Evolutionary conservation across 169 alveolate species (phyloP).

Genomic region (Plasmodium malariae): DNA sequence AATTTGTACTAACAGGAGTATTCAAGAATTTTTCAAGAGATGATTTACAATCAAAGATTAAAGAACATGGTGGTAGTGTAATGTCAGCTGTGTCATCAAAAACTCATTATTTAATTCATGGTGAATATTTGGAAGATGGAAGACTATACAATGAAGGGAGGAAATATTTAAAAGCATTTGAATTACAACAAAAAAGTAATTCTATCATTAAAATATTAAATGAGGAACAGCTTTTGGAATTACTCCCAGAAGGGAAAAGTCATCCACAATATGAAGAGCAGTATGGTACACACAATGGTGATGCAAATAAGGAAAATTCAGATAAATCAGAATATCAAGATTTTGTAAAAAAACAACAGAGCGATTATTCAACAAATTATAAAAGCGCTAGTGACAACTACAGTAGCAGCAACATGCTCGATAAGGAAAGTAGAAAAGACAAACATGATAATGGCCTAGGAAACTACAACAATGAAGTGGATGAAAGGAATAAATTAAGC

Average conservation of each 20-base stretch:
- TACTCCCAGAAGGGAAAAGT: conserved; percentile 79
- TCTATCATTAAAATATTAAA: conserved; percentile 82
- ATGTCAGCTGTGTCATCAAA: conserved; percentile 92
- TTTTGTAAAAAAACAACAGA: not conserved
- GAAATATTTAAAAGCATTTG: conserved; percentile 91
- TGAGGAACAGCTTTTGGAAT: conserved; percentile 87
- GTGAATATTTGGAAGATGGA: conserved; percentile 96
- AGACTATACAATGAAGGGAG: conserved; percentile 91
- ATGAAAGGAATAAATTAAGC: too few relatives aligned
- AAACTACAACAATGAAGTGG: not conserved
- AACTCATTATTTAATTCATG: conserved; percentile 93
- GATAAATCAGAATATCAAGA: not conserved
- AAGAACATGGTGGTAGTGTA: conserved; percentile 92
- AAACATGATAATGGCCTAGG: not conserved
- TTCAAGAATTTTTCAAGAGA: conserved; percentile 87
- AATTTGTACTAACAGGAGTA: conserved; percentile 93
- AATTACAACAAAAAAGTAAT: conserved; percentile 76
- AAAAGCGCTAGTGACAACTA: not conserved
- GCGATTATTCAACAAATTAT: not conserved
- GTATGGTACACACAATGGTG: not conserved
- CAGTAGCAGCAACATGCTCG: conserved; percentile 16
- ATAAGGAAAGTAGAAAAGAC: not conserved
- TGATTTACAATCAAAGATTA: conserved; percentile 84
- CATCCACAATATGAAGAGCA: not conserved
- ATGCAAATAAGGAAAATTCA: conserved; percentile 7